Evolutionary conservation across 352 stramenopile genomes (phyloP).

Genomic region (Elongisporangium anandrum): DNA sequence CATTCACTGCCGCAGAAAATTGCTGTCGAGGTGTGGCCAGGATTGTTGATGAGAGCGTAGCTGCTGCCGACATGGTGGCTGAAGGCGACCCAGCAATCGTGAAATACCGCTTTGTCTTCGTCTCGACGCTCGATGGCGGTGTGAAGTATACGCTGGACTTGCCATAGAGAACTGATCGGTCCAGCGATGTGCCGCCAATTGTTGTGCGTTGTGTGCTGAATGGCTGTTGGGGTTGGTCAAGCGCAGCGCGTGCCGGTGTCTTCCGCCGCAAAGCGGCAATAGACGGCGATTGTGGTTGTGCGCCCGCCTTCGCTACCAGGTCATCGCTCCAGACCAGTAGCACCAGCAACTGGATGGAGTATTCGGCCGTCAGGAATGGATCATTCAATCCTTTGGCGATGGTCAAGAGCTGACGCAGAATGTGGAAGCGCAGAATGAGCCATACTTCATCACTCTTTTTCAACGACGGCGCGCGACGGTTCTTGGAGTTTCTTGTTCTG

Average conservation of each 20-base stretch:
- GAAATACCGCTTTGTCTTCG: constrained; percentile 62
- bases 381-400: constrained; percentile 55
- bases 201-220: constrained; percentile 19
- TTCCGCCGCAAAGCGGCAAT: constrained; percentile 5
- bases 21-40: constrained; percentile 68
- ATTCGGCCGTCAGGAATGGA: constrained; percentile 40
- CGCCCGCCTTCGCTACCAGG: constrained; percentile 12
- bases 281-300: constrained; percentile 1
- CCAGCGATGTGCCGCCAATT: constrained; percentile 8
- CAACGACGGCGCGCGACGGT: constrained; percentile 3
- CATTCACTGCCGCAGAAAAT: constrained; percentile 70
- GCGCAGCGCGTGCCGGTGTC: background rate
- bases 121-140: constrained; percentile 64
- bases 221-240: constrained; percentile 37
- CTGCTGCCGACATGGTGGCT: constrained; percentile 65
- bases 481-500: constrained; percentile 14
- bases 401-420: constrained; percentile 68
- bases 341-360: constrained; percentile 62
- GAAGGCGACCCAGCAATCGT: constrained; percentile 51
- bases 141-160: constrained; percentile 53
- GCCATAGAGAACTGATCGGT: constrained; percentile 32
- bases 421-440: constrained; percentile 71
- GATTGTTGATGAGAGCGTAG: constrained; percentile 65
- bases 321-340: constrained; percentile 62
- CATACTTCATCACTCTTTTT: constrained; percentile 34